These are phyloP conservation scores for Ganoderma multipileum DNA, from an alignment of 1,284 basidiomycete species.

Conservation along the genomic window DNA sequence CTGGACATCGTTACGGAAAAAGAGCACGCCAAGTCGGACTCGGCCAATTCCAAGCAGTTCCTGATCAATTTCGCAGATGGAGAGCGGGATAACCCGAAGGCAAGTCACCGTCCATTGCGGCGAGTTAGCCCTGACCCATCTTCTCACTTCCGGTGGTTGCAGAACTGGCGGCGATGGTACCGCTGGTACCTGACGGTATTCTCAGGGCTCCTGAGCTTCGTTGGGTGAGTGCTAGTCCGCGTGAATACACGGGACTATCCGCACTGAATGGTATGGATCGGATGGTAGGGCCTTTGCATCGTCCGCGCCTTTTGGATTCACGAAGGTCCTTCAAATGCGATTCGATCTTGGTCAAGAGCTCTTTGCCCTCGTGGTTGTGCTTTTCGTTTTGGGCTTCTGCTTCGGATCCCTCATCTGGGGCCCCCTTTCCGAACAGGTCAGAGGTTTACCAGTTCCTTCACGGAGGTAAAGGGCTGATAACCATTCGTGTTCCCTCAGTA, in stretches of 20 bases:
- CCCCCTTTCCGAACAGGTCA: slow-evolving; percentile 51
- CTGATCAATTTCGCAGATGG: slow-evolving; percentile 6
- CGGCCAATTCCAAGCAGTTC: neutral
- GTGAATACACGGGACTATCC: slow-evolving; percentile 68
- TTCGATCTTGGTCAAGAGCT: slow-evolving; percentile 65
- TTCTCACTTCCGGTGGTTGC: neutral
- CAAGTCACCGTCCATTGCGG: neutral
- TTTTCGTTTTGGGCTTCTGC: slow-evolving; percentile 64
- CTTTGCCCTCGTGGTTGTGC: slow-evolving; percentile 52
- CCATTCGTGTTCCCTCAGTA: slow-evolving; percentile 23
- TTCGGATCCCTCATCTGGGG: slow-evolving; percentile 60
- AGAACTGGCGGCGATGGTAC: slow-evolving; percentile 48
- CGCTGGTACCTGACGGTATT: slow-evolving; percentile 63
- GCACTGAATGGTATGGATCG: slow-evolving; percentile 35
- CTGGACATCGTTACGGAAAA: neutral
- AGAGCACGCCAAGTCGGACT: neutral
- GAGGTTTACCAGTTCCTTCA: neutral
- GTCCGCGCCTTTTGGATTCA: slow-evolving; percentile 61
- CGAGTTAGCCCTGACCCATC: neutral
- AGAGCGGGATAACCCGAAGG: slow-evolving; percentile 12
- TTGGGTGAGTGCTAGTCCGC: slow-evolving; percentile 62
- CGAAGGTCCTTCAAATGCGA: slow-evolving; percentile 52
- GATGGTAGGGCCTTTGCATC: slow-evolving; percentile 62
- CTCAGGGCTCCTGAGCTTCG: slow-evolving; percentile 70
- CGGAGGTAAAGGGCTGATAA: neutral